Evolutionary conservation across 495 filamentous ascomycete species (phyloP), one percentile per base, ranked within the genome.

Genomic region (Talaromyces trachyspermus): DNA sequence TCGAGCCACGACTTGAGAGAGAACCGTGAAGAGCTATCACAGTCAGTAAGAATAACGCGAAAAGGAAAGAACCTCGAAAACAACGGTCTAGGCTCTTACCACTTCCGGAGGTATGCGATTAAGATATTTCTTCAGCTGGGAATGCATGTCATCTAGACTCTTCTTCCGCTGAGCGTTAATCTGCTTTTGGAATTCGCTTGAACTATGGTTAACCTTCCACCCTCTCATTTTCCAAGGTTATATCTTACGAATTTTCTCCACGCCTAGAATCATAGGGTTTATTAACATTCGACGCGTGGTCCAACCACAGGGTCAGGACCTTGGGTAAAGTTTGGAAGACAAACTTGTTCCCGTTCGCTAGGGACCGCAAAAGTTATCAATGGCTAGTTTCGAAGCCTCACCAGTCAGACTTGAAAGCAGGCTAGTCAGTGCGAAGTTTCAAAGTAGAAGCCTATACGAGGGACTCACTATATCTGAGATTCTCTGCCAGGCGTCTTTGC

Each of bases 301-400:
- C 92, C 23, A 97, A 72, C 89, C 92, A 99, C 12, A 99, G 72
- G 0, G 94, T 97, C 19, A 99, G 59, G 17, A 95, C 69, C 42
- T 90, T 83, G 9, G 92, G 92, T 24, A 99, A 69, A 0, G 89
- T 95, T 56, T 96, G 88, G 54, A 90, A 94, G 18, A 95, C 80
- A 61, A 97, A 96, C 66, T 97, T 99, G 29, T 85, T 86, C 6
- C 92, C 92, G 58, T 81, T 90, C 15, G 76, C 78, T 32, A 96
- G 73, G 19, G 91, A 91, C 43, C 92, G 79, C 35, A 95, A 57
- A 91, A 96, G 57, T 94, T 95, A 54, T 96, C 88, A 51, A 95
- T 84, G 22, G 97, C 87, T 10, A 95, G 76, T 61, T 88, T 94
- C 5, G 87, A 83, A 0, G 76, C 83, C 59, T 96, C 90, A 20